Evolutionary conservation across 306 rosid genomes (phyloP), one percentile per base, ranked within the genome.

Genomic region (Vigna trinervia): DNA sequence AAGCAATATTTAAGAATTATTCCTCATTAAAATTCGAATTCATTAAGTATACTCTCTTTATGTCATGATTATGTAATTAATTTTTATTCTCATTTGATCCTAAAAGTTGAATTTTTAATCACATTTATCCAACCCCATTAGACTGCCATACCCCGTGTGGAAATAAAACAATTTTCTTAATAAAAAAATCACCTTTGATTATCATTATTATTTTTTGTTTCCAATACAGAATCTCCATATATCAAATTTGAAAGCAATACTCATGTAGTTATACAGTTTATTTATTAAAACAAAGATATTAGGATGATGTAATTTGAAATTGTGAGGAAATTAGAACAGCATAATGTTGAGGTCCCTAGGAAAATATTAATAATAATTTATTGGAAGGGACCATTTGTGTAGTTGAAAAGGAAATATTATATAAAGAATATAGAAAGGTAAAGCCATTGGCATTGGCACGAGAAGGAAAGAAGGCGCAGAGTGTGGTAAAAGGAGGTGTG

Each of bases 351-450:
- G 19, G 85, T 78, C 80, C 56, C 56, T 22, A 8, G 38, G 48
- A 26, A 23, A 83, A 46, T 73, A 70, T 73, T 60, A 74, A 48
- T 53, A 73, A 61, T 9, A 43, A 67, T 48, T 53, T 81, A 51
- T 23, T 57, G 11, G 30, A 9, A 69, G 32, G 82, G 71, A 53
- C 73, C 43, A 76, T 74, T 4, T 6, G 2, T 78, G 65, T 68
- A 71, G 51, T 34, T 71, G 78, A 60, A 70, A 80, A 59, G 69
- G 74, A 81, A 81, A 73, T 78, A 82, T 6, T 70, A 34, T 20
- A 60, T 47, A 83, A 82, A 88, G 88, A 85, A 89, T 89, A 82
- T 74, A 43, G 78, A 89, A 90, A 90, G 91, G 84, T 77, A 85
- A 86, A 75, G 92, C 73, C 82, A 76, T 76, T 78, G 53, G 74